Conservation (phyloP, 202 grass and related monocot species). For the Bolboschoenoplectus hybrid region DNA sequence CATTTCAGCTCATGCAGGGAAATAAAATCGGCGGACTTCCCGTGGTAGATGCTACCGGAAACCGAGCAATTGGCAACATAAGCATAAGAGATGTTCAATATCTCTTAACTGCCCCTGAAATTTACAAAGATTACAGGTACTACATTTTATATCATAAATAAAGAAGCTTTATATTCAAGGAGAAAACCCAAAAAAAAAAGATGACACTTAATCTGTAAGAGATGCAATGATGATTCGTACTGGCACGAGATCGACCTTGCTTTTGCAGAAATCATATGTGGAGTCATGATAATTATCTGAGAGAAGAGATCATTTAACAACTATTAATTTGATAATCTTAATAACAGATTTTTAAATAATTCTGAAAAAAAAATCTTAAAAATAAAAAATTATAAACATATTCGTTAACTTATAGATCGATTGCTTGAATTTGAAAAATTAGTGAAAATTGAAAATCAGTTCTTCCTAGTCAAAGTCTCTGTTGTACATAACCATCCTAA, state of each 20-base stretch:
- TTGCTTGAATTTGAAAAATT: not conserved
- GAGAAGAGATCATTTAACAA: no score
- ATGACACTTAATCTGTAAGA: conserved; percentile 48
- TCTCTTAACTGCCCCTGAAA: conserved; percentile 78
- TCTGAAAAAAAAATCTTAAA: no score
- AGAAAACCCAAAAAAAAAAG: conserved; percentile 24
- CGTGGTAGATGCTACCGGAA: conserved; percentile 73
- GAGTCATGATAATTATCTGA: not conserved
- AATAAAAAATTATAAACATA: no score
- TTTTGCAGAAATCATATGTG: not conserved
- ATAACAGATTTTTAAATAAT: no score
- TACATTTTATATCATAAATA: not conserved
- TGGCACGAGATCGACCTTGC: conserved; percentile 24
- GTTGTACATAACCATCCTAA: not conserved
- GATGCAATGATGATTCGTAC: conserved; percentile 60
- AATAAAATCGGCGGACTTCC: conserved; percentile 84
- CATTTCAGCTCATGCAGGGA: conserved; percentile 89
- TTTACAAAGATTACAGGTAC: conserved; percentile 98
- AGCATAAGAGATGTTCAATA: conserved; percentile 99
- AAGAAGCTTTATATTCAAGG: conserved; percentile 18
- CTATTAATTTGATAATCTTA: no score
- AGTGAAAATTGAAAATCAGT: not conserved
- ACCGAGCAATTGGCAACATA: conserved; percentile 78
- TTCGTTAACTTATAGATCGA: no score
- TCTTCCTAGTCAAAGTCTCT: not conserved